These are phyloP conservation scores for Colletotrichum sp. DNA, from an alignment of 2,329 filamentous ascomycete genomes.

Conservation along the genomic window DNA sequence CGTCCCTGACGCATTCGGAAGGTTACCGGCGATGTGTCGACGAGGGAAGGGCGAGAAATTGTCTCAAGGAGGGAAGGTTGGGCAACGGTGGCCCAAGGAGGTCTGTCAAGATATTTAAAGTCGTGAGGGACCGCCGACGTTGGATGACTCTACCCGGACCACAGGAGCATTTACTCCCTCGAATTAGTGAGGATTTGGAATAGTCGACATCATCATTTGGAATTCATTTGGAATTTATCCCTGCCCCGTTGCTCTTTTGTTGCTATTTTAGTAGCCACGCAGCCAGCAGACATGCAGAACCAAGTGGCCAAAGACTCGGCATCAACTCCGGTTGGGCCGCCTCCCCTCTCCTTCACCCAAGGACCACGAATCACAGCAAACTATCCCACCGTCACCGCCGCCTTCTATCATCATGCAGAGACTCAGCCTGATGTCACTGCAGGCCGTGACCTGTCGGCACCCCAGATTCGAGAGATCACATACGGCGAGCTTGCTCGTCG, in stretches of 20 bases:
- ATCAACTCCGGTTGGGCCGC: slow-evolving; percentile 7
- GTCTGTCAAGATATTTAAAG: slow-evolving; percentile 10
- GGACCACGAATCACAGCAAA: slow-evolving; percentile 1
- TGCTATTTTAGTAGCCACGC: slow-evolving; percentile 14
- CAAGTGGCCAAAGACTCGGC: neutral
- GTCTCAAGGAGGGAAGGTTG: neutral
- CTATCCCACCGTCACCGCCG: slow-evolving; percentile 19
- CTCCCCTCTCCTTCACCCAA: slow-evolving; percentile 1
- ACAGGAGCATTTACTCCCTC: slow-evolving; percentile 16
- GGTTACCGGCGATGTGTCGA: neutral
- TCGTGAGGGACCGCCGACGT: neutral
- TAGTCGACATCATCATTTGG: slow-evolving; percentile 1
- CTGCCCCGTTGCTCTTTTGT: neutral
- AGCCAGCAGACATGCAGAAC: slow-evolving; percentile 9
- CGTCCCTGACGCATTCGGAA: neutral
- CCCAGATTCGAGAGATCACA: slow-evolving; percentile 36
- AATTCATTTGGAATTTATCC: slow-evolving; percentile 12
- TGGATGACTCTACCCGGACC: neutral
- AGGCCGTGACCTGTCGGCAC: slow-evolving; percentile 35
- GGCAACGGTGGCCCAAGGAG: neutral
- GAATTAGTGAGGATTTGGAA: slow-evolving; percentile 1
- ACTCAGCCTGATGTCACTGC: slow-evolving; percentile 42
- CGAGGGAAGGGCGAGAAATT: neutral
- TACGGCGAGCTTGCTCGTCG: slow-evolving; percentile 48
- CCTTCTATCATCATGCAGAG: slow-evolving; percentile 30